Base-by-base conservation (phyloP, 192 early-diverging fungal species). In the Coemansia sp. region DNA sequence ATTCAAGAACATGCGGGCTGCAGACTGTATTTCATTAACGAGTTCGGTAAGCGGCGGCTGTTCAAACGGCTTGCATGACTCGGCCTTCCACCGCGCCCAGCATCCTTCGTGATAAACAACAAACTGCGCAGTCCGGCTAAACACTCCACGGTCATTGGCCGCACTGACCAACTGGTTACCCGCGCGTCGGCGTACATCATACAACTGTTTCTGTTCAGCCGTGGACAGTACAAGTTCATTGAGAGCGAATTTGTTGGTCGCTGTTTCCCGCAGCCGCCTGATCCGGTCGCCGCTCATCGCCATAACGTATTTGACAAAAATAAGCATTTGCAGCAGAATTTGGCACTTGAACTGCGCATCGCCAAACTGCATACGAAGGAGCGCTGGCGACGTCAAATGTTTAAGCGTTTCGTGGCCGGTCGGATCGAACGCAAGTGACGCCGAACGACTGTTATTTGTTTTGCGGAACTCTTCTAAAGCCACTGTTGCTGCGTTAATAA, bases 11-110 rank as follows among this genome's bases (percentile, higher is more conserved):
- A 40, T 20, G 1, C 38, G 47, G 0, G 72, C 78, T 4, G 72
- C 72, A 0, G 42, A 58, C 38, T 64, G 68, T 65, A 75, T 67
- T 56, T 74, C 78, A 17, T 64, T 66, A 4, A 84, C 65, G 10
- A 85, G 62, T 22, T 73, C 75, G 2, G 69, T 66, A 17, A 47
- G 19, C 1, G 84, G 61, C 3, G 80, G 57, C 52, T 85, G 51
- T 61, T 94, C 92, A 72, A 93, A 93, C 6, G 85, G 64, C 42
- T 82, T 80, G 72, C 94, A 96, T 8, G 83, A 86, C 52, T 85
- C 86, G 46, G 86, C 78, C 62, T 96, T 96, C 93, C 93, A 95
- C 64, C 83, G 81, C 17, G 90, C 84, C 94, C 93, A 94, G 55
- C 83, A 81, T 15, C 79, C 62, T 46, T 97, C 94, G 61, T 90